Base-by-base conservation (phyloP, 2,329 filamentous ascomycete species). In the Leptoxyphium fumago region DNA sequence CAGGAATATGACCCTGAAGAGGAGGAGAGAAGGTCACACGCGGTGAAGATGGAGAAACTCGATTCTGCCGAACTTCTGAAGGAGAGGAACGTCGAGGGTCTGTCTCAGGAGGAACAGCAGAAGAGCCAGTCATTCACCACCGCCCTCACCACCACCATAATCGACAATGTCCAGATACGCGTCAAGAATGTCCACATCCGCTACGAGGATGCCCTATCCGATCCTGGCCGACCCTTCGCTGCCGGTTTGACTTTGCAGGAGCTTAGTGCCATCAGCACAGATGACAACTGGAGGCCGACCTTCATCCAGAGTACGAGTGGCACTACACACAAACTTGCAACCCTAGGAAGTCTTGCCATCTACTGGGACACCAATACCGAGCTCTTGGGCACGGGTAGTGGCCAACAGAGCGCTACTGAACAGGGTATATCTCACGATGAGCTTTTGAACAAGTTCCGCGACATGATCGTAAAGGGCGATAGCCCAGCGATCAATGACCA, bases 121-220 rank as follows among this genome's bases (percentile, higher is more conserved):
- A 94, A 94, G 67, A 95, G 84, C 61, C 89, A 98, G 69, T 95
- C 86, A 64, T 98, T 99, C 59, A 95, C 88, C 3, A 82, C 94
- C 55, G 96, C 88, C 61, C 66, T 99, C 53, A 80, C 89, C 40
- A 94, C 89, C 32, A 94, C 94, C 55, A 94, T 99, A 58, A 86
- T 96, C 59, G 91, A 98, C 71, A 99, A 99, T 58, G 72, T 99
- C 36, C 91, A 99, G 64, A 85, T 98, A 55, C 91, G 84, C 18
- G 80, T 99, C 64, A 96, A 94, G 71, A 98, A 96, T 61, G 94
- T 99, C 47, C 91, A 99, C 62, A 77, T 98, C 50, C 84, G 91
- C 55, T 99, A 98, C 64, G 91, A 99, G 65, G 91, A 99, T 65
- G 88, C 89, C 11, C 86, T 98, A 55, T 93, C 91, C 15, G 84